Base-by-base conservation (phyloP, 1,139 yeast genomes). In the Kodamaea arcana region DNA sequence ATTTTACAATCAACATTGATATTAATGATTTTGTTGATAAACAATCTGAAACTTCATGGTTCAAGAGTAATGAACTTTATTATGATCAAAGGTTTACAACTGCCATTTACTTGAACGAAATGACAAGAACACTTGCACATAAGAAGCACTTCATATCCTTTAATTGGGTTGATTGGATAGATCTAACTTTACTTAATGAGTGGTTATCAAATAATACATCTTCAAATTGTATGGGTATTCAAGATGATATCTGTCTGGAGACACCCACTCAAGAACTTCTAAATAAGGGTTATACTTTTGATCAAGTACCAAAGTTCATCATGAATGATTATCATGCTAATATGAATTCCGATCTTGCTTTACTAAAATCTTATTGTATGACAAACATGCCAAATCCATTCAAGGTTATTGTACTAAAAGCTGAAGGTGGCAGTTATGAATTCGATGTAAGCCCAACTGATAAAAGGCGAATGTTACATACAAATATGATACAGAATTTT, bases 311-410 rank as follows among this genome's bases (percentile, higher is more conserved):
- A 2, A 44, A 43, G 4, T 45, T 42, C 5, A 37, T 51, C 5
- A 44, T 51, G 22, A 39, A 36, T 25, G 37, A 17, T 25, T 69
- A 62, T 40, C 22, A 18, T n/a, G n/a, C n/a, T n/a, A 22, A 20
- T 15, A 23, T 25, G 11, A 44, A 45, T 8, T 40, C 48, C 2
- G 40, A 24, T 27, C 45, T 45, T 14, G 49, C 41, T 18, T 18
- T 34, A 11, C 50, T 51, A 21, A 46, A 44, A 23, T 45, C 52
- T 0, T 46, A 47, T 24, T 39, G 46, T 15, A 30, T 49, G 47
- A 49, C 65, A 4, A 53, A 60, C 37, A 43, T 62, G 16, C 58
- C 61, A 3, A 55, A 53, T 25, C 69, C 69, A 1, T 46, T 47
- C 27, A 47, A 52, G 41, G 67, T 62, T 22, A 48, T 63, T 4